Evolutionary conservation across 2,329 filamentous ascomycete species (phyloP), one percentile per base, ranked within the genome.

Genomic region (Pseudogymnoascus sp.): DNA sequence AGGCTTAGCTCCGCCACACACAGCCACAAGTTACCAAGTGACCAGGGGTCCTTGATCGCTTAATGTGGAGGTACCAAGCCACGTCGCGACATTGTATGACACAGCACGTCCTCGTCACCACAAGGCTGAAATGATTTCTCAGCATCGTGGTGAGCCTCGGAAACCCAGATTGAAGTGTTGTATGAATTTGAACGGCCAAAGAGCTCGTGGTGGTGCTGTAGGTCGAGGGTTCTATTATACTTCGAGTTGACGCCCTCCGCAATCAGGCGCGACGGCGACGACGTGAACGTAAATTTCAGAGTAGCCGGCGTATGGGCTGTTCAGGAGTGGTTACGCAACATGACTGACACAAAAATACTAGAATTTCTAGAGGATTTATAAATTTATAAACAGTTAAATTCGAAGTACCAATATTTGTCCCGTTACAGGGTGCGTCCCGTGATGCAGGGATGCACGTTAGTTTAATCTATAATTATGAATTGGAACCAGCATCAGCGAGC

Each of bases 61-160:
- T 13, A 29, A 17, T 63, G 8, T 55, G 41, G 60, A 63, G 44
- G 60, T 62, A 63, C 41, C 62, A 58, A 62, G n/a, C 41, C 41
- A 63, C 58, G 41, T 62, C 36, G 62, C 42, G 60, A 62, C 35
- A 17, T 62, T 59, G 62, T 27, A 63, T 63, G 60, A 62, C 42
- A 63, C 36, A 55, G 21, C 21, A 21, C 2, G 10, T 8, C 33
- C 33, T 35, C 2, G 33, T 10, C 33, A 21, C 33, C 33, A 35
- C 33, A 35, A 35, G 62, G 62, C 62, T 63, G 60, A 63, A 63
- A 63, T 58, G 12, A 62, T 60, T 63, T 35, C 55, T 48, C 41
- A 66, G 60, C 51, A 65, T 68, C 33, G 63, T 62, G 33, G 63
- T 41, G 31, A 66, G 63, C 48, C 62, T 66, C 17, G 51, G 59